A percentile compares a stretch with the other conserved stretches of the same genome.
phyloP scores from a whole-genome alignment of 2,329 filamentous ascomycete species.

The Coccinonectria pachysandricola region DNA sequence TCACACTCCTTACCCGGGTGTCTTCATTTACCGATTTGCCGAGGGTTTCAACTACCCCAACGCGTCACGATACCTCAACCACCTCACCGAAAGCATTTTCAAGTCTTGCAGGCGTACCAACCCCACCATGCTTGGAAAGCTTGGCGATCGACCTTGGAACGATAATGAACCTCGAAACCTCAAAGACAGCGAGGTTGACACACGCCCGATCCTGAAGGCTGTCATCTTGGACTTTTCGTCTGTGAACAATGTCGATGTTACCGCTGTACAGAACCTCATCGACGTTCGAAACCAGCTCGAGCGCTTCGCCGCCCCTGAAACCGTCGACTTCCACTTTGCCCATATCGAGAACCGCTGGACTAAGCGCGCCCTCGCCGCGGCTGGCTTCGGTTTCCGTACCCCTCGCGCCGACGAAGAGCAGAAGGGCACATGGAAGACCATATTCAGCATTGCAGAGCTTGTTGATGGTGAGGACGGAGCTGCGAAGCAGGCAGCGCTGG shows the following conservation, averaged over 20 bases:
- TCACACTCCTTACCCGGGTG: slow-evolving; percentile 38
- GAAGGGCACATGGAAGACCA: slow-evolving; percentile 49
- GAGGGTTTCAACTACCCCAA: slow-evolving; percentile 49
- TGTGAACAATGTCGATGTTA: slow-evolving; percentile 46
- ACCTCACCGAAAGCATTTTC: slow-evolving; percentile 36
- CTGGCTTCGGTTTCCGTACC: slow-evolving; percentile 39
- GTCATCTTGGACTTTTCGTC: slow-evolving; percentile 45
- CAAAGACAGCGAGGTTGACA: slow-evolving; percentile 19
- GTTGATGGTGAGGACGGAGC: slow-evolving; percentile 62
- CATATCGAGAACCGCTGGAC: slow-evolving; percentile 45
- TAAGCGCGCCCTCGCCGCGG: slow-evolving; percentile 42
- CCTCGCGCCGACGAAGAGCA: slow-evolving; percentile 17
- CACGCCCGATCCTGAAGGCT: slow-evolving; percentile 42
- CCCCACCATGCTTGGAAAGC: slow-evolving; percentile 31
- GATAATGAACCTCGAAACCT: slow-evolving; percentile 34
- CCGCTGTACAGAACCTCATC: slow-evolving; percentile 41
- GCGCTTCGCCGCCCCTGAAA: slow-evolving; percentile 35
- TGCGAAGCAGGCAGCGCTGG: slow-evolving; percentile 40
- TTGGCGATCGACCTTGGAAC: slow-evolving; percentile 49
- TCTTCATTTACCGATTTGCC: slow-evolving; percentile 45
- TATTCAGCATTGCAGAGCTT: slow-evolving; percentile 87
- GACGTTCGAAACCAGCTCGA: slow-evolving; percentile 45
- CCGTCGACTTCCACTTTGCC: slow-evolving; percentile 41
- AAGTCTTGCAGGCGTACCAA: slow-evolving; percentile 35
- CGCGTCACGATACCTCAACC: slow-evolving; percentile 39